These are phyloP conservation scores for Coleophoma cylindrospora DNA, from an alignment of 2,329 filamentous ascomycete genomes.

Conservation along the genomic window DNA sequence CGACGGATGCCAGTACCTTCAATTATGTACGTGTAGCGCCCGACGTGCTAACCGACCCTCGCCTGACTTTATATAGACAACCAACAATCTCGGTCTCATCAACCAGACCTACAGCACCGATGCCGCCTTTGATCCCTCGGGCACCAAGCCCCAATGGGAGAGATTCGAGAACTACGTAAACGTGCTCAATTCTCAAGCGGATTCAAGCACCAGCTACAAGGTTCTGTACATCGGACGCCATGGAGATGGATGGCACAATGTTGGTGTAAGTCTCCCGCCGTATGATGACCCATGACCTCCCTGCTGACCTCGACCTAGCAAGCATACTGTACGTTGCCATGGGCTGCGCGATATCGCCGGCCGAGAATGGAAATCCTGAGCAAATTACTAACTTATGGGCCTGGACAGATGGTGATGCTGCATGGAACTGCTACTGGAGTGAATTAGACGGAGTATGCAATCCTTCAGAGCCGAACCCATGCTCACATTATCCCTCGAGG, in stretches of 20 bases:
- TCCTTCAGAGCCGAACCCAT: no score
- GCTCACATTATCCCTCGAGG: no score
- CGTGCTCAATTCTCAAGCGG: slow-evolving; percentile 42
- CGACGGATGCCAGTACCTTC: slow-evolving; percentile 51
- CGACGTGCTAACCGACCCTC: background rate
- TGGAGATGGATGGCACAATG: slow-evolving; percentile 62
- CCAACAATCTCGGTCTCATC: slow-evolving; percentile 61
- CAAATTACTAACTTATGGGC: slow-evolving; percentile 4
- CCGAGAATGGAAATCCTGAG: slow-evolving; percentile 24
- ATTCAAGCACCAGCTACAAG: slow-evolving; percentile 52
- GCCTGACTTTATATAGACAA: slow-evolving; percentile 35
- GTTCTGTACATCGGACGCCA: slow-evolving; percentile 62
- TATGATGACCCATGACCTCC: background rate
- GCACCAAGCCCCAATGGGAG: slow-evolving; percentile 54
- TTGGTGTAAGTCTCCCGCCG: slow-evolving; percentile 31
- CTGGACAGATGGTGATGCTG: background rate
- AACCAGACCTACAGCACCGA: slow-evolving; percentile 57
- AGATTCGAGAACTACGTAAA: slow-evolving; percentile 55
- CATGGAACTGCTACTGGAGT: slow-evolving; percentile 56
- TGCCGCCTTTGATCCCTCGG: slow-evolving; percentile 26
- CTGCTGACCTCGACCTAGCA: slow-evolving; percentile 28
- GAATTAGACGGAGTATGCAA: slow-evolving; percentile 43
- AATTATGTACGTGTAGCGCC: slow-evolving; percentile 49
- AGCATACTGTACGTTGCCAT: slow-evolving; percentile 52
- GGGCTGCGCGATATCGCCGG: no score